Conservation (phyloP, 176 grass and related monocot species). For the Echinochloa phyllopogon region DNA sequence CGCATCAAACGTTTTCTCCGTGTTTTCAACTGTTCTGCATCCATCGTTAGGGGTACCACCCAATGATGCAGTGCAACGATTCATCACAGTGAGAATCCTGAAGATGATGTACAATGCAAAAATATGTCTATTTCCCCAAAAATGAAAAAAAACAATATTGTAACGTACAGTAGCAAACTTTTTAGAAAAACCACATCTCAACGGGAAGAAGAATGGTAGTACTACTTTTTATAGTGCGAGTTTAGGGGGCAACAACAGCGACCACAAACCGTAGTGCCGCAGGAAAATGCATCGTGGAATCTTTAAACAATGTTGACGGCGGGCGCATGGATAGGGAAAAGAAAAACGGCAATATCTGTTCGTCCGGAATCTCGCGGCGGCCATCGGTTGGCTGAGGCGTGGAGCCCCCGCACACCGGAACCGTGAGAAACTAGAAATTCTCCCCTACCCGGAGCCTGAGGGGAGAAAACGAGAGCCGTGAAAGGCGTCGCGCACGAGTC, state of each 20-base stretch:
- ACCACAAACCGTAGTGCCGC: neutral
- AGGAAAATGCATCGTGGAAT: neutral
- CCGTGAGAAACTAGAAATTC: neutral
- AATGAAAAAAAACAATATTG: neutral
- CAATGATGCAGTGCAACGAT: too few species aligned
- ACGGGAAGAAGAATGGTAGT: neutral
- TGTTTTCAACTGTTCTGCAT: neutral
- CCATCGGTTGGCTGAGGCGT: neutral
- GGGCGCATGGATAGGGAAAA: neutral
- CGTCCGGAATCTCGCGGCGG: constrained; percentile 13
- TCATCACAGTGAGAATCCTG: too few species aligned
- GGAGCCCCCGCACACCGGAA: constrained; percentile 10
- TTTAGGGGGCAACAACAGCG: neutral
- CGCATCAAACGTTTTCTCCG: neutral
- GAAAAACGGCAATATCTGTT: neutral
- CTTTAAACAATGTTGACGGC: neutral
- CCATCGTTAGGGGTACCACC: too few species aligned
- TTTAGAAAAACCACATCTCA: too few species aligned
- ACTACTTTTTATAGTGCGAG: neutral
- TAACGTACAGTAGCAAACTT: neutral
- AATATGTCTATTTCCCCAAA: neutral
- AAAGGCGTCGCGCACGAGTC: neutral
- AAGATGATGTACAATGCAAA: neutral
- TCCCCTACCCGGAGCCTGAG: neutral
- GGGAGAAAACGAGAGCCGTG: neutral